These are phyloP conservation scores for Plasmodium malariae DNA, from an alignment of 169 alveolate genomes.

Conservation along the genomic window DNA sequence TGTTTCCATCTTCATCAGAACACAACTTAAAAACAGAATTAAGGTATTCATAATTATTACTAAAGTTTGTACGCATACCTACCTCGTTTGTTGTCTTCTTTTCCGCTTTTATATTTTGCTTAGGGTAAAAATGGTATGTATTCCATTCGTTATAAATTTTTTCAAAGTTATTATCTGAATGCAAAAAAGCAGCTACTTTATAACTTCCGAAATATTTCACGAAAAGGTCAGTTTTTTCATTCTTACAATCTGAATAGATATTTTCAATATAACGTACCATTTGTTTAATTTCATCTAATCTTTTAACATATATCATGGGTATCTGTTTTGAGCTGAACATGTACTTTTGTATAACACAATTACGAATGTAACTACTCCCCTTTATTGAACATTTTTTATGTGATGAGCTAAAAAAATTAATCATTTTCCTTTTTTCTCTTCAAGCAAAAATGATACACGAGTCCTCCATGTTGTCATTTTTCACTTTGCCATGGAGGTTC, in stretches of 20 bases:
- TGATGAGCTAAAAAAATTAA: background rate
- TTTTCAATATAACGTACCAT: slow-evolving; percentile 49
- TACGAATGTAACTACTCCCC: background rate
- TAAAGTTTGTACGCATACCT: background rate
- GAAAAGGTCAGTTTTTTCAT: slow-evolving; percentile 8
- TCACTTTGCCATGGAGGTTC: background rate
- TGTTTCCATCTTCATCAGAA: slow-evolving; percentile 45
- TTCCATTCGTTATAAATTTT: slow-evolving; percentile 35
- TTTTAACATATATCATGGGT: slow-evolving; percentile 28
- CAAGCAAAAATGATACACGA: too few species aligned
- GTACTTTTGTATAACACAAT: background rate
- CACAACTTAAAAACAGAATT: slow-evolving; percentile 50
- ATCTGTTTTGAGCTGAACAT: slow-evolving; percentile 31
- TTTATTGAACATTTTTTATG: background rate
- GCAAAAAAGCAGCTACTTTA: slow-evolving; percentile 11
- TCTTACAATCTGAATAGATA: slow-evolving; percentile 13
- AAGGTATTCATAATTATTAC: background rate
- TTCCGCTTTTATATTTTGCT: background rate
- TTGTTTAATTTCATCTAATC: slow-evolving; percentile 23
- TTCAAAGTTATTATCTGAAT: slow-evolving; percentile 33
- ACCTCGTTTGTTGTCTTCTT: background rate
- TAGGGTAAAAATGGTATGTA: slow-evolving; percentile 1
- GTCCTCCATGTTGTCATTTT: background rate
- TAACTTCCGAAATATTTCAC: slow-evolving; percentile 32
- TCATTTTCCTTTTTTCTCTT: slow-evolving; percentile 26